phyloP scores from a whole-genome alignment of 441 rosid species.

The Corymbia calophylla region DNA sequence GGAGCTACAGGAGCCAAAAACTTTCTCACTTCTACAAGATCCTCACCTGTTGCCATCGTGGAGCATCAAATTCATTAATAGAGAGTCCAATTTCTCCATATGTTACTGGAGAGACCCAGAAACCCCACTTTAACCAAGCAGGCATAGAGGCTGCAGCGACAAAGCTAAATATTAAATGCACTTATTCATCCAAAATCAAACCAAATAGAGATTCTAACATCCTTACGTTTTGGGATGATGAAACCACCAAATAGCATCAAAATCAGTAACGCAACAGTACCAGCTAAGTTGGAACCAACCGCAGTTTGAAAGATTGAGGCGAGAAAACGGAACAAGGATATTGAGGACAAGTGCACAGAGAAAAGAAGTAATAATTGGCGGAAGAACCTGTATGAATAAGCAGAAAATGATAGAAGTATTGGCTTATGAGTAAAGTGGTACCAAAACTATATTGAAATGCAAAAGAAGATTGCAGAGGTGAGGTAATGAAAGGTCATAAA shows the following conservation, averaged over 20 bases:
- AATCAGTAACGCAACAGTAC: conserved; percentile 25
- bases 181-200: neutral
- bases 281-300: conserved; percentile 32
- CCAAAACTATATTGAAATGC: neutral
- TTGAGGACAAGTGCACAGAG: conserved; percentile 28
- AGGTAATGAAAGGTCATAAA: neutral
- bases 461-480: neutral
- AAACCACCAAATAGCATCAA: conserved; percentile 39
- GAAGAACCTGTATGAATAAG: conserved; percentile 34
- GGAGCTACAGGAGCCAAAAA: neutral
- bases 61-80: conserved; percentile 35
- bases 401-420: neutral
- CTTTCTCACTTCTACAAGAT: neutral
- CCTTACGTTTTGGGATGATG: conserved; percentile 30
- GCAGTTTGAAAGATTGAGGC: conserved; percentile 41
- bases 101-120: conserved; percentile 33
- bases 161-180: neutral
- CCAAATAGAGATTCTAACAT: neutral
- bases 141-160: conserved; percentile 44
- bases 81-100: conserved; percentile 40
- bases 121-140: conserved; percentile 45
- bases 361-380: conserved; percentile 37
- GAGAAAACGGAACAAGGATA: conserved; percentile 43
- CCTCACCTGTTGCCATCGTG: conserved; percentile 41
- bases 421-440: neutral